Evolutionary conservation across 2,329 filamentous ascomycete species (phyloP).

Genomic region (Pestalotiopsis sp.): DNA sequence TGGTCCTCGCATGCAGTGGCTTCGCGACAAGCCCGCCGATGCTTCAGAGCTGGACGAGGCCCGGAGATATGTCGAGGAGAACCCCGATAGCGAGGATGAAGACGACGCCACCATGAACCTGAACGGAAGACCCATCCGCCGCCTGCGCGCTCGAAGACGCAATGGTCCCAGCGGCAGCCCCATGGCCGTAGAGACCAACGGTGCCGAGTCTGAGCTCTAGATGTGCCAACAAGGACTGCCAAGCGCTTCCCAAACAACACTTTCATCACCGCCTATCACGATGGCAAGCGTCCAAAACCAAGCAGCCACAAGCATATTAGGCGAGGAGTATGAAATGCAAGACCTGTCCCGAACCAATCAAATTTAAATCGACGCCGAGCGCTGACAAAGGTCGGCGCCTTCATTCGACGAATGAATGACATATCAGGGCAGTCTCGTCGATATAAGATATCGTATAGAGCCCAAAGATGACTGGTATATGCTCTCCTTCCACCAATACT

Average conservation of each 20-base stretch:
- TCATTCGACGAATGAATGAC: background rate
- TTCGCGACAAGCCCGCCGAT: slow-evolving; percentile 81
- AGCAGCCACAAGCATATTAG: background rate
- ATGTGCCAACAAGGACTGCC: slow-evolving; percentile 9
- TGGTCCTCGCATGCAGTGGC: slow-evolving; percentile 95
- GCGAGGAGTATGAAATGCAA: background rate
- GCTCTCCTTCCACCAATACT: background rate
- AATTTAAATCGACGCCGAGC: background rate
- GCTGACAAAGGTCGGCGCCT: background rate
- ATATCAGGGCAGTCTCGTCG: background rate
- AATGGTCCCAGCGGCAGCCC: slow-evolving; percentile 60
- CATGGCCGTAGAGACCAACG: slow-evolving; percentile 59
- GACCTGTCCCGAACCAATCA: background rate
- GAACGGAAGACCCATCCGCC: slow-evolving; percentile 43
- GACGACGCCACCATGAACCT: slow-evolving; percentile 55
- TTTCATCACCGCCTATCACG: background rate
- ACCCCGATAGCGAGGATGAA: slow-evolving; percentile 59
- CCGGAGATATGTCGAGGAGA: slow-evolving; percentile 54
- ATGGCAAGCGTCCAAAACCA: background rate
- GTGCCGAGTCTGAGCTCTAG: slow-evolving; percentile 59
- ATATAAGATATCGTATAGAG: background rate
- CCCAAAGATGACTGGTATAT: background rate
- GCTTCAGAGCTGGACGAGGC: slow-evolving; percentile 84
- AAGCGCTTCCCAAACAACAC: background rate
- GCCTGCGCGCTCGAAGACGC: slow-evolving; percentile 45